A percentile compares a stretch with the other conserved stretches of the same genome.
Evolutionary conservation across 2,329 filamentous ascomycete species (phyloP).

Genomic region (Fusarium devonianum): DNA sequence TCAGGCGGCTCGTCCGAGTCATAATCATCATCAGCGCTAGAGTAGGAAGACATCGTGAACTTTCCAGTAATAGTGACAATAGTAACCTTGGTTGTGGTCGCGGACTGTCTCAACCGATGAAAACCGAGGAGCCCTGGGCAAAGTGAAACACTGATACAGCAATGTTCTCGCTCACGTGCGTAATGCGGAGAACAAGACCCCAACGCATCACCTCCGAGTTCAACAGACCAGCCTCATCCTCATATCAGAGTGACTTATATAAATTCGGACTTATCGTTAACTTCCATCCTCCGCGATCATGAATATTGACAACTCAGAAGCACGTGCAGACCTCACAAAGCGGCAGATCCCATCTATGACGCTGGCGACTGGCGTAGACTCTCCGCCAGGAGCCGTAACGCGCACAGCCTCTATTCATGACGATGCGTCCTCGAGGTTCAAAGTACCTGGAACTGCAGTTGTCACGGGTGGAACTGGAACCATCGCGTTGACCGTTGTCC

Average conservation of each 20-base stretch:
- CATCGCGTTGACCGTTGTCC: slow-evolving; percentile 10
- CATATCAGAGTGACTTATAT: too few relatives aligned
- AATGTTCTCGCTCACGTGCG: too few relatives aligned
- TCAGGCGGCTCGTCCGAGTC: slow-evolving; percentile 4
- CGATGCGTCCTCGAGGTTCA: slow-evolving; percentile 8
- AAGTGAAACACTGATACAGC: too few relatives aligned
- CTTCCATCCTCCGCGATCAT: background rate
- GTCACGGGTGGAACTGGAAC: slow-evolving; percentile 8
- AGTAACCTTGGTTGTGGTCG: too few relatives aligned
- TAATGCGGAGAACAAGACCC: too few relatives aligned
- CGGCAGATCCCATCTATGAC: slow-evolving; percentile 21
- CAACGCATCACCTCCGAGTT: too few relatives aligned
- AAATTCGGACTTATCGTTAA: too few relatives aligned
- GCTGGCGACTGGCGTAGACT: background rate
- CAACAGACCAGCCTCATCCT: too few relatives aligned
- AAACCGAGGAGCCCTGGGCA: too few relatives aligned
- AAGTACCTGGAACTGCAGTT: slow-evolving; percentile 5
- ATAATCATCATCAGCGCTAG: background rate
- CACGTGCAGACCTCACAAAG: slow-evolving; percentile 14
- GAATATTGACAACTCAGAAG: slow-evolving; percentile 2
- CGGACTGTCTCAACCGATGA: too few relatives aligned
- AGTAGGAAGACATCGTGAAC: slow-evolving; percentile 7
- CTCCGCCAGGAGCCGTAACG: background rate
- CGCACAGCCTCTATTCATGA: slow-evolving; percentile 5
- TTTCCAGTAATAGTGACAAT: too few relatives aligned